phyloP scores from a whole-genome alignment of 257 asterid species.

The Solanum boliviense region DNA sequence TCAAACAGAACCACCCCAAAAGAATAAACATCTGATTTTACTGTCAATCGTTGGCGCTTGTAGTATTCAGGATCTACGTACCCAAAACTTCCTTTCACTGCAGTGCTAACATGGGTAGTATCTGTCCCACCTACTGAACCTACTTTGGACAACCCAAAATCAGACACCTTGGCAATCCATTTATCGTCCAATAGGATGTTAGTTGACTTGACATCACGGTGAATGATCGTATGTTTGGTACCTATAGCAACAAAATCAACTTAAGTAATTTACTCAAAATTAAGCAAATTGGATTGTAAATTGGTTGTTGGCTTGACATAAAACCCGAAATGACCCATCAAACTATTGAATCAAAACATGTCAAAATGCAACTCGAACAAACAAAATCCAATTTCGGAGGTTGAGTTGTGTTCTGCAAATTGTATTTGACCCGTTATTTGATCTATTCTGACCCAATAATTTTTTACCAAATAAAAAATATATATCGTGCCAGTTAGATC shows the following conservation, averaged over 20 bases:
- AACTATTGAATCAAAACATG: no score
- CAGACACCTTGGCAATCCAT: slow-evolving; percentile 54
- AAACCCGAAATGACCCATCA: no score
- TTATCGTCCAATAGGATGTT: slow-evolving; percentile 49
- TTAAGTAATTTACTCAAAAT: background rate
- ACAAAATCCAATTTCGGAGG: no score
- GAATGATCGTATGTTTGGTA: slow-evolving; percentile 34
- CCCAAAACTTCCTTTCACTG: slow-evolving; percentile 61
- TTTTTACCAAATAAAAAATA: no score
- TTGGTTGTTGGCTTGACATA: no score
- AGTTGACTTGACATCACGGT: slow-evolving; percentile 61
- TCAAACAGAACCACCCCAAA: slow-evolving; percentile 59
- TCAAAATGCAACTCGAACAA: no score
- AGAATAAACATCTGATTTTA: slow-evolving; percentile 57
- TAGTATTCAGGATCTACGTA: slow-evolving; percentile 64
- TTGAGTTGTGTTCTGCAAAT: no score
- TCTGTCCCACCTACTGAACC: slow-evolving; percentile 28
- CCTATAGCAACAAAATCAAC: background rate
- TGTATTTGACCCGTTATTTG: no score
- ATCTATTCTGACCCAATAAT: no score
- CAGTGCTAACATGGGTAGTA: slow-evolving; percentile 43
- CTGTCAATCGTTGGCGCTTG: slow-evolving; percentile 37
- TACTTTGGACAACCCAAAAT: slow-evolving; percentile 55
- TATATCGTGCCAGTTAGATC: no score
- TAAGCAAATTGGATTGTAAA: no score